These are phyloP conservation scores for Hypoxylon sp. DNA, from an alignment of 2,329 filamentous ascomycete species.

Conservation along the genomic window DNA sequence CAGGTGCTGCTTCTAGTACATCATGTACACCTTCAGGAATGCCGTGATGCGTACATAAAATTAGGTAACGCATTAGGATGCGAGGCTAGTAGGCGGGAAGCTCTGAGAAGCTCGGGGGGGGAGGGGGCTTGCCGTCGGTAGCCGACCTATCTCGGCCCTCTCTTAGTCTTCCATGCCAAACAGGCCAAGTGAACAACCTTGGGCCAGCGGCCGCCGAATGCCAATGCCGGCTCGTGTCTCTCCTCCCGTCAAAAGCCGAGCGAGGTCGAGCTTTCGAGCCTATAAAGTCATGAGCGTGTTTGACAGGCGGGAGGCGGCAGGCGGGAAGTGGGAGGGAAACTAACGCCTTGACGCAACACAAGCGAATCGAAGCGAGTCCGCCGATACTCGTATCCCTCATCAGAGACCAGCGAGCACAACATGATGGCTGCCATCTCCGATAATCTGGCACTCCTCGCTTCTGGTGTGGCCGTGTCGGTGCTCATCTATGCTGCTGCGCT, in stretches of 20 bases:
- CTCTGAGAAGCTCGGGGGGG: background rate
- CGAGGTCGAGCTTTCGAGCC: background rate
- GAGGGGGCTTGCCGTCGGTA: constrained; percentile 25
- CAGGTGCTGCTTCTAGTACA: background rate
- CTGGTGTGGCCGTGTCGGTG: constrained; percentile 12
- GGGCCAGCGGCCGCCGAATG: constrained; percentile 14
- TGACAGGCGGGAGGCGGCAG: background rate
- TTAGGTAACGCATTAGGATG: background rate
- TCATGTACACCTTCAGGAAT: background rate
- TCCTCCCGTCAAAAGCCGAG: constrained; percentile 32
- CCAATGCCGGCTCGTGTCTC: background rate
- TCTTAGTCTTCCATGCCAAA: constrained; percentile 24
- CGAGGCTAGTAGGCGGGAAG: constrained; percentile 10
- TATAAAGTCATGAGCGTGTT: background rate
- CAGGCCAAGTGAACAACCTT: constrained; percentile 27
- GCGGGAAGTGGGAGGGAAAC: too few relatives aligned
- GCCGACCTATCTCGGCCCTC: constrained; percentile 5
- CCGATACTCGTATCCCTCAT: too few relatives aligned
- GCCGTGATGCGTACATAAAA: background rate
- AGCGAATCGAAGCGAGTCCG: background rate
- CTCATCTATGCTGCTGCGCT: constrained; percentile 44
- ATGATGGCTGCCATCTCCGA: constrained; percentile 6
- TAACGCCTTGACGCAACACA: background rate
- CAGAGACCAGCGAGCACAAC: background rate
- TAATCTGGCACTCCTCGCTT: constrained; percentile 9